Percentiles rank a stretch among this genome's conserved stretches.
phyloP scores from a whole-genome alignment of 148 eudicot genomes.

The Drosera capensis region DNA sequence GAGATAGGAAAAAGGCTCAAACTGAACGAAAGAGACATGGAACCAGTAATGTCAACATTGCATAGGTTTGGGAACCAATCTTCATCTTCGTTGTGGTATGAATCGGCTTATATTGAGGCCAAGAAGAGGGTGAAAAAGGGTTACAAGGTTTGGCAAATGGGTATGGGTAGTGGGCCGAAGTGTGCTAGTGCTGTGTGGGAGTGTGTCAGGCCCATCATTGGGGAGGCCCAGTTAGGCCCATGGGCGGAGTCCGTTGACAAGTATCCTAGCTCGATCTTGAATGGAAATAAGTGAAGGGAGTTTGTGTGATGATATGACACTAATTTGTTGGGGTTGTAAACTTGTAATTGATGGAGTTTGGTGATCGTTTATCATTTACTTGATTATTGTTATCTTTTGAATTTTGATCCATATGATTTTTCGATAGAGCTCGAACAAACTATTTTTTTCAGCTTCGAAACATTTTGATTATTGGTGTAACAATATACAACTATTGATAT shows the following conservation, averaged over 20 bases:
- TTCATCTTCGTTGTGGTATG: constrained; percentile 77
- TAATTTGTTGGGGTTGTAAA: too few relatives aligned
- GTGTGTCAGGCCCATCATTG: constrained; percentile 45
- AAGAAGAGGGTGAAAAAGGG: constrained; percentile 52
- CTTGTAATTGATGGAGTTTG: too few relatives aligned
- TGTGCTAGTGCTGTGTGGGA: constrained; percentile 54
- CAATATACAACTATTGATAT: too few relatives aligned
- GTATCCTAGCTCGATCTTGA: too few relatives aligned
- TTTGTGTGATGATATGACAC: too few relatives aligned
- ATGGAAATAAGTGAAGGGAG: too few relatives aligned
- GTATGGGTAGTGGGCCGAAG: constrained; percentile 69
- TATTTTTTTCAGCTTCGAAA: too few relatives aligned
- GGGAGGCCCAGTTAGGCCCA: constrained; percentile 53
- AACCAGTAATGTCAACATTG: constrained; percentile 54
- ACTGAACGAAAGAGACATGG: constrained; percentile 55
- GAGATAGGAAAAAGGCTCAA: constrained; percentile 54
- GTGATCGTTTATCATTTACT: too few relatives aligned
- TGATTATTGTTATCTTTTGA: too few relatives aligned
- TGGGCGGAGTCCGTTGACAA: constrained; percentile 39
- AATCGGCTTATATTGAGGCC: constrained; percentile 56
- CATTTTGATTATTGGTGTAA: too few relatives aligned
- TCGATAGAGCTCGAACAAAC: too few relatives aligned
- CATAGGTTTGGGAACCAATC: constrained; percentile 84
- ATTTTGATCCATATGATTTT: too few relatives aligned
- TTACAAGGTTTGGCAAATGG: constrained; percentile 59